Evolutionary conservation across 495 filamentous ascomycete genomes (phyloP).

Genomic region (Trichoderma gamsii): DNA sequence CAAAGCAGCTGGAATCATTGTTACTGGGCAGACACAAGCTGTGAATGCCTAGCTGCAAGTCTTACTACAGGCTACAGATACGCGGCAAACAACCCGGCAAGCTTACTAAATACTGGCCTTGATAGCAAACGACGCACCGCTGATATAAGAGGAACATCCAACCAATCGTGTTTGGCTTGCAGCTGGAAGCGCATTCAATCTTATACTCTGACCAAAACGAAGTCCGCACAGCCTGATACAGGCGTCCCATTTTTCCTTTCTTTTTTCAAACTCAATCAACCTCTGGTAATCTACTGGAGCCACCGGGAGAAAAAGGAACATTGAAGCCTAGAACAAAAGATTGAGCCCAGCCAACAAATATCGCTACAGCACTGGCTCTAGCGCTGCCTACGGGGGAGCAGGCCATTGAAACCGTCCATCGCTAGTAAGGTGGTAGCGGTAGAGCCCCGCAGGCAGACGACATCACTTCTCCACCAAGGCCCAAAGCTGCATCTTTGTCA

Average conservation of each 20-base stretch:
- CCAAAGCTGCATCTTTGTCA: slow-evolving; percentile 4
- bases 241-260: no score
- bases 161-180: no score
- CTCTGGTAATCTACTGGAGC: no score
- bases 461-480: slow-evolving; percentile 11
- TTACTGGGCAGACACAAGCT: not conserved
- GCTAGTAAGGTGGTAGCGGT: slow-evolving; percentile 7
- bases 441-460: not conserved
- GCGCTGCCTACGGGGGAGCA: not conserved
- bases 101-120: not conserved
- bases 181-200: no score
- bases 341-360: no score
- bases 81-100: not conserved
- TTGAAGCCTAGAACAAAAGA: no score
- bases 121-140: no score
- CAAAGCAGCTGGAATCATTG: not conserved
- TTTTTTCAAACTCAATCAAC: no score
- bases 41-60: not conserved
- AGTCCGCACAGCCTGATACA: no score
- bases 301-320: no score
- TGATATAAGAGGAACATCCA: no score
- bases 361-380: not conserved
- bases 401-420: not conserved
- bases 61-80: not conserved
- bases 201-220: no score